phyloP scores from a whole-genome alignment of 257 asterid genomes.

The Solanum chilense region DNA sequence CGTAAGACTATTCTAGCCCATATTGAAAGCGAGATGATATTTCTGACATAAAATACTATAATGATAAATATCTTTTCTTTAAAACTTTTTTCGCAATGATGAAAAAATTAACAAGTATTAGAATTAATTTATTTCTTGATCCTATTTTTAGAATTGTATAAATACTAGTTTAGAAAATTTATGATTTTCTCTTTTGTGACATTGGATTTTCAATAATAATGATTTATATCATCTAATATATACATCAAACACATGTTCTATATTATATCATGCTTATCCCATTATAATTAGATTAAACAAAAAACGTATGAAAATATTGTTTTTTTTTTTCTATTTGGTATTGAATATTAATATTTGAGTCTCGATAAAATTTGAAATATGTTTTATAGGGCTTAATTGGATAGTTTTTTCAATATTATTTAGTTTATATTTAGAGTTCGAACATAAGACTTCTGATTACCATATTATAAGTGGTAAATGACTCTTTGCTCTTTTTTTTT shows the following conservation, averaged over 20 bases:
- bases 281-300: too few species aligned
- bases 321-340: too few species aligned
- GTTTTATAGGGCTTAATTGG: rapidly evolving
- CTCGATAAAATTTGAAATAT: too few species aligned
- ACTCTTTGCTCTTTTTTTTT: neutral
- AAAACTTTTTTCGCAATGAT: too few species aligned
- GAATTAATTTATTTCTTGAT: neutral
- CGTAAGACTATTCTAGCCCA: neutral
- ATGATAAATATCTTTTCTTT: too few species aligned
- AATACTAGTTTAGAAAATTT: neutral
- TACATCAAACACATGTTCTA: neutral
- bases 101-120: too few species aligned
- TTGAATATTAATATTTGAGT: too few species aligned
- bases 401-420: too few species aligned
- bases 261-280: neutral
- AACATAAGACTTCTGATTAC: too few species aligned
- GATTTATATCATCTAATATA: too few species aligned
- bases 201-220: too few species aligned
- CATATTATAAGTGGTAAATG: neutral
- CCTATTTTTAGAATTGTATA: neutral
- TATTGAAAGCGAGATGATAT: neutral
- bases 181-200: neutral
- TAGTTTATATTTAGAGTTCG: too few species aligned
- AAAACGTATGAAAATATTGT: neutral
- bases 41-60: neutral